Conservation (phyloP, 169 alveolate species). For the Plasmodium reichenowi region DNA sequence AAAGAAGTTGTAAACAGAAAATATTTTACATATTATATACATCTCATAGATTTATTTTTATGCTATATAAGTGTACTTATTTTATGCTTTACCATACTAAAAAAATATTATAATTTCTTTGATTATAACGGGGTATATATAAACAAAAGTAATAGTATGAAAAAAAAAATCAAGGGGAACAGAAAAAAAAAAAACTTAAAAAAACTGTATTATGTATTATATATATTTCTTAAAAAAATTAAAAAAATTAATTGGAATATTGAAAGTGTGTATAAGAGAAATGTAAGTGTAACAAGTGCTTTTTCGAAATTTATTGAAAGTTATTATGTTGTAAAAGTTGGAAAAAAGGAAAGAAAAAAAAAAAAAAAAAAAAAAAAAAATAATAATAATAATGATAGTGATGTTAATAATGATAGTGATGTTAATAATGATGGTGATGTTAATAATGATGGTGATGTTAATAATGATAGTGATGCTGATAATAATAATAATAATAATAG, state of each 20-base stretch:
- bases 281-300: not conserved
- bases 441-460: too few relatives aligned
- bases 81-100: slow-evolving; percentile 25
- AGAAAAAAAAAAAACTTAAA: slow-evolving; percentile 13
- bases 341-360: not conserved
- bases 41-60: slow-evolving; percentile 34
- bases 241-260: slow-evolving; percentile 54
- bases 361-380: not conserved
- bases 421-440: not conserved
- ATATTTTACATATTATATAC: slow-evolving; percentile 44
- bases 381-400: too few relatives aligned
- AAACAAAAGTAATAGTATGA: slow-evolving; percentile 4
- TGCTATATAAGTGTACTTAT: slow-evolving; percentile 50
- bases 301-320: slow-evolving; percentile 15
- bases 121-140: slow-evolving; percentile 3
- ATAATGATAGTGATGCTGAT: too few relatives aligned
- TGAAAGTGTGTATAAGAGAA: slow-evolving; percentile 39
- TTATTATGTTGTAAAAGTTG: slow-evolving; percentile 1
- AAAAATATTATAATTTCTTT: slow-evolving; percentile 37
- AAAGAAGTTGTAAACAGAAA: slow-evolving; percentile 3
- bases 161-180: not conserved
- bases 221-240: slow-evolving; percentile 40
- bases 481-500: too few relatives aligned
- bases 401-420: not conserved
- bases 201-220: slow-evolving; percentile 13